Base-by-base conservation (phyloP, 805 yeast genomes). In the Maudiozyma saulgeensis region DNA sequence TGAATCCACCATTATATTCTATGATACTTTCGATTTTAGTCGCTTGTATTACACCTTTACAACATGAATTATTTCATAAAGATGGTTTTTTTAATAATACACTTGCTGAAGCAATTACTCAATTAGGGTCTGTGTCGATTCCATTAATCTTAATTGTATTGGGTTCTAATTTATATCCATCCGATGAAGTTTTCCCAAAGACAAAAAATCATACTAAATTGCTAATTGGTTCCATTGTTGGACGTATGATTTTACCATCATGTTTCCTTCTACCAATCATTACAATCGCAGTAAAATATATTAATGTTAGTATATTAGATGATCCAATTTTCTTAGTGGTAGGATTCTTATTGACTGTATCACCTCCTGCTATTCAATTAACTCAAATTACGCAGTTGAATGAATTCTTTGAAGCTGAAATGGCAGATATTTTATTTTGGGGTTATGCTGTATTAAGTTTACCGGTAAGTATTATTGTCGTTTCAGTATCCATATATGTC, bases 1-100 rank as follows among this genome's bases (percentile, higher is more conserved):
- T 85, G 86, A 85, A 85, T 60, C 93, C 95, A n/a, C 95, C 93
- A 15, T 68, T 85, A 49, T 85, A 82, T 67, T 82, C 95, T 8
- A 85, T 85, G 90, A 61, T 81, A 11, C 64, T 80, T 1, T 76
- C 90, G 3, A 77, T 85, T 15, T 48, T 84, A 23, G 84, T 85
- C 49, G 93, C 91, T 3, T 76, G 87, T 0, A 69, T 82, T 18
- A 82, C 85, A 5, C 66, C 67, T 3, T 55, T 85, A 16, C 84
- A 82, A 58, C 67, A 70, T 37, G 70, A 73, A 48, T 79, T 85
- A 53, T 84, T 80, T 60, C 76, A 73, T 50, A 70, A 76, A 32
- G 64, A 74, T 48, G 82, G 88, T 0, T 84, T 85, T 57, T 59
- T 82, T 26, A 80, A 79, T 54, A 80, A 81, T 55, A 85, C 93